Evolutionary conservation across 179 eudicot species (phyloP).

Genomic region (Patellifolia procumbens): DNA sequence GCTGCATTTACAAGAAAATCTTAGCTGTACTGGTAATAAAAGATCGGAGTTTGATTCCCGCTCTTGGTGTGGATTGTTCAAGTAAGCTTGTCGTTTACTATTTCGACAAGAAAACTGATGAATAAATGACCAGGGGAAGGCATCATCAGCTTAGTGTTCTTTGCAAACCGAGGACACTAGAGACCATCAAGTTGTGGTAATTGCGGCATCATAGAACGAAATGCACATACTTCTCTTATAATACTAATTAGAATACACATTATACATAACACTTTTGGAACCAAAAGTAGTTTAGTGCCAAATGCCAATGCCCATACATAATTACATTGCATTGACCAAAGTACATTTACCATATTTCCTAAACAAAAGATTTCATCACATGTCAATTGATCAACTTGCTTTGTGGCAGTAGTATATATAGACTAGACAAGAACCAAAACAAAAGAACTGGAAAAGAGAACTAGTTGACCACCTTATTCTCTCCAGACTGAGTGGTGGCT

Average conservation of each 20-base stretch:
- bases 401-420: neutral
- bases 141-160: neutral
- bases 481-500: neutral
- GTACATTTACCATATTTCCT: neutral
- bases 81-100: too few species aligned
- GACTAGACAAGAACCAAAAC: neutral
- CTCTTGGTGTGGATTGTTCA: too few species aligned
- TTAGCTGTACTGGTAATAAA: too few species aligned
- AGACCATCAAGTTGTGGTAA: neutral
- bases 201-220: neutral
- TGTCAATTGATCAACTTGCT: neutral
- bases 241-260: too few species aligned
- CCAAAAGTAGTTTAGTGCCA: neutral
- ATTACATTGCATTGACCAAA: neutral
- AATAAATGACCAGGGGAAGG: neutral
- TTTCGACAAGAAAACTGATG: neutral
- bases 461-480: neutral
- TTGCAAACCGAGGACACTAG: neutral
- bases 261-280: neutral
- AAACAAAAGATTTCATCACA: neutral
- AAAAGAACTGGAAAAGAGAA: neutral
- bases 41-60: too few species aligned
- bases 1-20: too few species aligned
- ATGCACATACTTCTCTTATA: too few species aligned
- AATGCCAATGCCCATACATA: neutral